Conservation (phyloP, 2,329 filamentous ascomycete genomes). For the Clonostachys byssicola region DNA sequence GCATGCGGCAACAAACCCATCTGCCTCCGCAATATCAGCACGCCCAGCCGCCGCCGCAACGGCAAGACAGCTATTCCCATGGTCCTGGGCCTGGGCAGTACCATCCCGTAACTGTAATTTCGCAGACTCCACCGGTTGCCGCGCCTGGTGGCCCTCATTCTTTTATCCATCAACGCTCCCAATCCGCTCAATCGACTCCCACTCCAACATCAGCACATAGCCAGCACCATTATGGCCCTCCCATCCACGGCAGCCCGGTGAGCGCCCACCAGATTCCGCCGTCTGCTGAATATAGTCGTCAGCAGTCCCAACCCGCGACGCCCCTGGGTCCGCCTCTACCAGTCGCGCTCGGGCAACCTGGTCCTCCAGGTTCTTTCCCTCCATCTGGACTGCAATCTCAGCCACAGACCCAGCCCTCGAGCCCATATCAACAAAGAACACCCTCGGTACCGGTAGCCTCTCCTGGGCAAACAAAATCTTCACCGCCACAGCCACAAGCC, state of each 20-base stretch:
- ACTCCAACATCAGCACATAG: conserved; percentile 61
- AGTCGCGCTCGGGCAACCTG: conserved; percentile 34
- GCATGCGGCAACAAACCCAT: conserved; percentile 44
- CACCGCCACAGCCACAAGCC: conserved; percentile 26
- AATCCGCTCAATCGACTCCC: conserved; percentile 53
- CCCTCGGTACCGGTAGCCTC: conserved; percentile 18
- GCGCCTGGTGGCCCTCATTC: conserved; percentile 30
- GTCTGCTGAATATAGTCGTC: conserved; percentile 36
- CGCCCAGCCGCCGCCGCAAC: neutral
- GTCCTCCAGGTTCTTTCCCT: conserved; percentile 22
- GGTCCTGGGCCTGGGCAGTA: conserved; percentile 32
- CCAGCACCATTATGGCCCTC: conserved; percentile 49
- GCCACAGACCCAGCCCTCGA: conserved; percentile 47
- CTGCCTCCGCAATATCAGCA: conserved; percentile 31
- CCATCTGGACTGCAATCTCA: conserved; percentile 8
- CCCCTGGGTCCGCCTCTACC: conserved; percentile 47
- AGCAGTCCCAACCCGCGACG: conserved; percentile 49
- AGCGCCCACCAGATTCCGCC: conserved; percentile 33
- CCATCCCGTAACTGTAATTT: conserved; percentile 31
- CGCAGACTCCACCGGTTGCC: conserved; percentile 46
- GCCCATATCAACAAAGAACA: conserved; percentile 54
- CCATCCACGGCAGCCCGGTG: conserved; percentile 49
- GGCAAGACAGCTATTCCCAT: conserved; percentile 39
- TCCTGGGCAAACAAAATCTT: conserved; percentile 15
- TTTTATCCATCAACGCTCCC: conserved; percentile 44